Conservation (phyloP, 164 flowering plant genomes). For the Malania oleifera region DNA sequence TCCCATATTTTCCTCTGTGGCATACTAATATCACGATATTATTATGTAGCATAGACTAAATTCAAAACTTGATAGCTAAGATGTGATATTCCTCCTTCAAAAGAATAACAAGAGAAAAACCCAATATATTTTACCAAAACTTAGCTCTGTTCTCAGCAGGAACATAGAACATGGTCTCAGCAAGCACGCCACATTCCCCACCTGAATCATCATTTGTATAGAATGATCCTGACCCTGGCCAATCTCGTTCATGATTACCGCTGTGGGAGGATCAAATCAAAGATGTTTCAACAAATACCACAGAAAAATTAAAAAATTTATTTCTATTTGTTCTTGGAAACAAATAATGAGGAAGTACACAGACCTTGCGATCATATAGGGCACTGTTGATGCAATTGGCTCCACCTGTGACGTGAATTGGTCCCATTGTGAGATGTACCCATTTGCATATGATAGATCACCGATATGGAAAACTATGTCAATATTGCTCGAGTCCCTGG, state of each 20-base stretch:
- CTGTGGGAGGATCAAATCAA: slow-evolving; percentile 28
- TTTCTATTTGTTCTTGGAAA: neutral
- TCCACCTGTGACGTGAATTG: slow-evolving; percentile 82
- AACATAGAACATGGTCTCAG: slow-evolving; percentile 78
- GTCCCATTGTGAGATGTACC: slow-evolving; percentile 92
- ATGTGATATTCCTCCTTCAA: neutral
- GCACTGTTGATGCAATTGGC: slow-evolving; percentile 76
- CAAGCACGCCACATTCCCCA: slow-evolving; percentile 87
- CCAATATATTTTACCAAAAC: slow-evolving; percentile 52
- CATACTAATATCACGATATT: neutral
- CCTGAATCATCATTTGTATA: slow-evolving; percentile 62
- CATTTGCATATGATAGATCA: slow-evolving; percentile 73
- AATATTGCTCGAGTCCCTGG: slow-evolving; percentile 55
- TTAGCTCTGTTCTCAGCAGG: slow-evolving; percentile 88
- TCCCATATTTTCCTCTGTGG: neutral
- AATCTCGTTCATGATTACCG: slow-evolving; percentile 92
- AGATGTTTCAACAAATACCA: neutral
- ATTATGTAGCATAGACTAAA: neutral
- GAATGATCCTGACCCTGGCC: slow-evolving; percentile 84
- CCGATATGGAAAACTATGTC: slow-evolving; percentile 91
- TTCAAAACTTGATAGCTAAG: neutral
- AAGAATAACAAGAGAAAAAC: neutral
- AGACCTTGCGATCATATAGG: slow-evolving; percentile 88
- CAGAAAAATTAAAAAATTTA: neutral
- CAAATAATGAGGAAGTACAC: slow-evolving; percentile 3